phyloP scores from a whole-genome alignment of 345 rosid genomes.

The Eucalyptus cloeziana region DNA sequence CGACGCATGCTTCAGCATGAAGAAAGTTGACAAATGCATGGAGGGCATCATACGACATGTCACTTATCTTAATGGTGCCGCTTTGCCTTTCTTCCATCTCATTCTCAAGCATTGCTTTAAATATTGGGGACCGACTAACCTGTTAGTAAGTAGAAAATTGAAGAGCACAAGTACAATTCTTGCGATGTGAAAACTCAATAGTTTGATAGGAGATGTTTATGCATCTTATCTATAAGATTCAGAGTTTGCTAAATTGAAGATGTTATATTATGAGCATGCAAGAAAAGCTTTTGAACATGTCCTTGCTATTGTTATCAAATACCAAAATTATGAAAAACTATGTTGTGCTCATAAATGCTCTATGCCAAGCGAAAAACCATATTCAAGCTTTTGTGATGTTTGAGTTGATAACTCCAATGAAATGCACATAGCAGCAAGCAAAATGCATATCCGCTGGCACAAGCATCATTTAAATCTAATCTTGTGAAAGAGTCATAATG shows the following conservation, averaged over 20 bases:
- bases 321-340: neutral
- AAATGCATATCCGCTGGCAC: neutral
- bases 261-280: neutral
- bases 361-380: neutral
- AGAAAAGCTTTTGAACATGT: neutral
- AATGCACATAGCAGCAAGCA: neutral
- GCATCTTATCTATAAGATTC: neutral
- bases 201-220: too few relatives aligned
- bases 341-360: neutral
- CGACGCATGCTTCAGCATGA: conserved; percentile 18
- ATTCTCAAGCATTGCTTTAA: conserved; percentile 78
- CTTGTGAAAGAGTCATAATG: neutral
- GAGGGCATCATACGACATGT: conserved; percentile 14
- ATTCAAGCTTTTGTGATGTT: neutral
- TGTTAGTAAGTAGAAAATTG: neutral
- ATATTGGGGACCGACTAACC: conserved; percentile 70
- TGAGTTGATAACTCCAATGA: neutral
- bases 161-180: neutral
- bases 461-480: neutral
- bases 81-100: conserved; percentile 84
- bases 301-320: neutral
- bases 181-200: neutral
- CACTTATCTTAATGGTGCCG: conserved; percentile 63
- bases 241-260: neutral
- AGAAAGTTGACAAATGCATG: too few relatives aligned